Evolutionary conservation across 2,329 filamentous ascomycete species (phyloP), one percentile per base, ranked within the genome.

Genomic region (Colletotrichum sp.): DNA sequence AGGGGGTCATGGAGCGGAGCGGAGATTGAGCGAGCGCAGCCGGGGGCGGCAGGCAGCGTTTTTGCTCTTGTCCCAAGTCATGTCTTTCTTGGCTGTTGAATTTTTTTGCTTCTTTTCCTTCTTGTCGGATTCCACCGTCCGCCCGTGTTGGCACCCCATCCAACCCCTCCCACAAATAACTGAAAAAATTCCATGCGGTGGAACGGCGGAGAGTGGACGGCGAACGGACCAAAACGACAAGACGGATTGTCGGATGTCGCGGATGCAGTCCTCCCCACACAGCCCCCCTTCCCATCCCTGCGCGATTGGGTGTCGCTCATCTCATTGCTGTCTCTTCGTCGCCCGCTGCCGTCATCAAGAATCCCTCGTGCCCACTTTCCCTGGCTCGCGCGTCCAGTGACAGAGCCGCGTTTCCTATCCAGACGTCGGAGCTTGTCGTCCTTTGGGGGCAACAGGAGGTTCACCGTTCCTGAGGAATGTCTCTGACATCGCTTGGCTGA

Each of bases 221-320:
- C 57, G 71, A 73, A 73, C 39, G 48, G 62, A 75, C 62, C 62
- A 52, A 55, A 71, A 55, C 57, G 68, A 70, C 73, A 75, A 73
- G 73, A 73, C 70, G 73, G 64, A 39, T 64, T 64, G 34, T 73
- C 73, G 73, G 73, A 73, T 75, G 73, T 73, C 73, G 44, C 73
- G 70, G 73, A 75, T 44, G 70, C 73, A 68, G 7, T 15, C 22
- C 59, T 60, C 34, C 71, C 73, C 73, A 73, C 64, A 63, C 34
- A 12, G 57, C 44, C n/a, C 39, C 28, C 39, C 52, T 62, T 7
- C 18, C 10, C 7, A 28, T 52, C 69, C 73, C 22, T 68, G 63
- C 48, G 24, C 70, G 8, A 59, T 68, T 68, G 69, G 63, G 36
- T 18, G 57, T 18, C 30, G 44, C n/a, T 63, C 64, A 52, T 48